Evolutionary conservation across 163 green algal genomes (phyloP), one percentile per base, ranked within the genome.

Genomic region (Prototheca wickerhamii): DNA sequence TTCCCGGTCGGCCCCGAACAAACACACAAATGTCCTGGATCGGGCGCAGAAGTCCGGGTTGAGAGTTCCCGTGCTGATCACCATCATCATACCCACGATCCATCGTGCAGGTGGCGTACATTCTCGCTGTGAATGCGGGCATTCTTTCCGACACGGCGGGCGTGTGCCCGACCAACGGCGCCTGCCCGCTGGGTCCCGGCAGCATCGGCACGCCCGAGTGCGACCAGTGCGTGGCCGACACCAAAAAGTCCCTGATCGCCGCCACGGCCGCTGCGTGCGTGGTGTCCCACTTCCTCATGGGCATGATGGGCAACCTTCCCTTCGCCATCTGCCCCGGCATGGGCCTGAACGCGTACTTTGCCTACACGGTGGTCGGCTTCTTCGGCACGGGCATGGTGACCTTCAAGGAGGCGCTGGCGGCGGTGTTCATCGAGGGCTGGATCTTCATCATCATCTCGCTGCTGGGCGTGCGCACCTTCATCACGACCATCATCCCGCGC

Each of bases 361-460:
- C 83, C 23, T 91, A 87, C 75, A 87, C 77, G 1, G 81, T 92
- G 15, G 85, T 91, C 0, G 82, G 84, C 70, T 89, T 75, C 72
- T 63, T 77, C 50, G 81, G 76, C 56, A 79, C 69, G 1, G 76
- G 78, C 26, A 52, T 58, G 18, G 66, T 77, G 21, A 52, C 62
- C 0, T 90, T 84, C 70, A 58, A 84, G 63, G 35, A 76, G 25
- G 85, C 84, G 0, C 69, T 91, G 18, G 71, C 84, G 8, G 82
- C 82, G 1, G 78, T 84, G n/a, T 95, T 95, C 60, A 73, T 93
- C n/a, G 85, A 93, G 70, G 69, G 81, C 63, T 85, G 66, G 57
- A 84, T 91, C 60, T 94, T 94, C 65, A 61, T 92, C 7, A 5
- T 78, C 28, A 70, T 92, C 37, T 73, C 74, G 6, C 25, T 87